Percentiles rank a stretch among this genome's conserved stretches.
phyloP scores from a whole-genome alignment of 2,329 filamentous ascomycete genomes.

The Teratosphaeria nubilosa region DNA sequence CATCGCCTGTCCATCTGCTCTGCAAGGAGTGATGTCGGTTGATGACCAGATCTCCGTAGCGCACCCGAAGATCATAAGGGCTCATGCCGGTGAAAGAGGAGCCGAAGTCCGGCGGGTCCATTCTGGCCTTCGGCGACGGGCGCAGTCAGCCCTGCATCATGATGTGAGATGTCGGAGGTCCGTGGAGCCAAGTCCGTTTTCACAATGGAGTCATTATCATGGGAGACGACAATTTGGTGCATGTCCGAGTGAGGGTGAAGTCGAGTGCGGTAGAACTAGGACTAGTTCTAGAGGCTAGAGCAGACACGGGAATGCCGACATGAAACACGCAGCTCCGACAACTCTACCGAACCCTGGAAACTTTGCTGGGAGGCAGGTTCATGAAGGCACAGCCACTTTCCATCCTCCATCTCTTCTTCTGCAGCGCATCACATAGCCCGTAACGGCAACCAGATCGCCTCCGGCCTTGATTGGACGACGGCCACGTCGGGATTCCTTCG shows the following conservation, averaged over 20 bases:
- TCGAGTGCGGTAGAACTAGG: neutral
- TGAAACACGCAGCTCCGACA: neutral
- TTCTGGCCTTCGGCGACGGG: neutral
- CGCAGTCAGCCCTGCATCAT: neutral
- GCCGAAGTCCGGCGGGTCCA: constrained; percentile 1
- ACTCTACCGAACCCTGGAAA: neutral
- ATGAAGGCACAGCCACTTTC: neutral
- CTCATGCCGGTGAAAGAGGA: constrained; percentile 2
- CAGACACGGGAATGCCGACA: neutral
- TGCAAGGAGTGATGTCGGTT: neutral
- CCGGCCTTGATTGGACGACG: neutral
- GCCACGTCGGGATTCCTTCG: neutral
- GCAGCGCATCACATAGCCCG: neutral
- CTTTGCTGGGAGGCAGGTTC: neutral
- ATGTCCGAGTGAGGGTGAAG: neutral
- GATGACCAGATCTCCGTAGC: constrained; percentile 3
- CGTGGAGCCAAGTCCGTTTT: neutral
- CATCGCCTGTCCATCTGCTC: neutral
- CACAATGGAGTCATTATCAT: neutral
- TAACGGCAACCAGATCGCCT: neutral
- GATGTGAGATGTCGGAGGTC: neutral
- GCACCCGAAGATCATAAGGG: neutral
- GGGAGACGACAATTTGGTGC: neutral
- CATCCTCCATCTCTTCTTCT: neutral
- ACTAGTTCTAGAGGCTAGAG: neutral